Evolutionary conservation across 2,329 filamentous ascomycete genomes (phyloP), one percentile per base, ranked within the genome.

Genomic region (Arthrobotrys iridis): DNA sequence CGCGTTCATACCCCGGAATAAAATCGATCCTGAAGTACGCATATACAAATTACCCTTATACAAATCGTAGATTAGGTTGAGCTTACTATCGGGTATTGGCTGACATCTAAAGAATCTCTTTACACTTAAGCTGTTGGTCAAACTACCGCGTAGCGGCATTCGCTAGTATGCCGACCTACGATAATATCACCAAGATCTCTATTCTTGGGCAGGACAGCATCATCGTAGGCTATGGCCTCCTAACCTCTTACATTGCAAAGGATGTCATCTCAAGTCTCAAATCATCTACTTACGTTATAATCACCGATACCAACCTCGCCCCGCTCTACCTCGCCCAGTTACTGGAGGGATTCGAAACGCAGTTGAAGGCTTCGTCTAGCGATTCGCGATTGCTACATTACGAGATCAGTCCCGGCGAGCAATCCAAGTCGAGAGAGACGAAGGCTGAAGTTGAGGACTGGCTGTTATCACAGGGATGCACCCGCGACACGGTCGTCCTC

Each of bases 401-500:
- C 82, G 86, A 89, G 79, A 93, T 97, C 74, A 89, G 93, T 1
- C 95, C 95, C 0, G 95, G 95, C 73, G 95, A 99, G 84, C 92
- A 89, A 73, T 97, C 93, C 62, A 99, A 99, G 83, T 92, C 92
- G 78, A 88, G 95, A 77, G 90, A 93, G 82, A 97, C 93, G 60
- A 98, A 98, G 83, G 93, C 91, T 48, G 91, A 94, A 79, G 93
- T 99, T 62, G 95, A 99, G 82, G 95, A 99, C 83, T 99, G 95
- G 95, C 90, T 99, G 88, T 86, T 98, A 72, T 88, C 89, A 78
- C 89, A 97, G 80, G 89, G 90, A 90, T 99, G 95, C 84, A 96
- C 93, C 24, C 87, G 95, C 79, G 95, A 99, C 83, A 97, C 93
- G 0, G 92, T 99, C 77, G 90, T 99, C 72, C 92, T 99, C 81